Evolutionary conservation across 2,329 filamentous ascomycete genomes (phyloP).

Genomic region (Tolypocladium cylindrosporum): DNA sequence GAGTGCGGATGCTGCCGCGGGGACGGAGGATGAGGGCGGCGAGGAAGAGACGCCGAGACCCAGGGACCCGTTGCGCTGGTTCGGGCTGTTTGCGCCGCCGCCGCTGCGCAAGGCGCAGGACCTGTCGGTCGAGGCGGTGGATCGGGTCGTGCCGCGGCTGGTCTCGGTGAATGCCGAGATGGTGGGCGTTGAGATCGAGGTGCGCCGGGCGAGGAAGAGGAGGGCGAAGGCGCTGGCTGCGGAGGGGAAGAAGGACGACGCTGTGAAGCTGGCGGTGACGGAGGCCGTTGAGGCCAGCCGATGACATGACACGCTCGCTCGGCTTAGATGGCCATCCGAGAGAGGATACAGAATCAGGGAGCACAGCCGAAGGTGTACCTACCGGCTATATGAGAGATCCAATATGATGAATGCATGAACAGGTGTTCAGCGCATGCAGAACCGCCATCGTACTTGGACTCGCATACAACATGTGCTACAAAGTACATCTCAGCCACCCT

Average conservation of each 20-base stretch:
- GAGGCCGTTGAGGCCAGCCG: neutral
- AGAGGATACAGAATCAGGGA: neutral
- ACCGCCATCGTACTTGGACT: neutral
- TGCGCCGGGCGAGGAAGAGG: slow-evolving; percentile 51
- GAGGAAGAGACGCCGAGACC: slow-evolving; percentile 3
- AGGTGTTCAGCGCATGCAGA: neutral
- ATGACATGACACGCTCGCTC: neutral
- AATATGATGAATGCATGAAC: neutral
- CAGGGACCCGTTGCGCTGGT: slow-evolving; percentile 43
- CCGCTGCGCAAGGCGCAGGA: slow-evolving; percentile 48
- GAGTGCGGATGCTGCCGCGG: neutral
- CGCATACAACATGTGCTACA: neutral
- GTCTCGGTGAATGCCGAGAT: slow-evolving; percentile 50
- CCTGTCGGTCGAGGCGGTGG: slow-evolving; percentile 45
- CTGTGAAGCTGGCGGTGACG: neutral
- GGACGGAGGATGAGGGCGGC: slow-evolving; percentile 2
- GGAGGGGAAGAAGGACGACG: slow-evolving; percentile 12
- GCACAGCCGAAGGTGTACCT: neutral
- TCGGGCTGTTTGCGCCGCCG: slow-evolving; percentile 42
- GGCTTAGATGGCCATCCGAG: neutral
- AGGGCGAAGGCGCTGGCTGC: slow-evolving; percentile 34
- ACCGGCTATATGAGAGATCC: neutral
- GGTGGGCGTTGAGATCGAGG: slow-evolving; percentile 55
- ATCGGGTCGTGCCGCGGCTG: slow-evolving; percentile 46
- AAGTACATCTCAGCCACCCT: neutral